Percentiles rank a stretch among this genome's conserved stretches.
Conservation (phyloP, 2,329 filamentous ascomycete genomes). For the Hypoxylon sp. region DNA sequence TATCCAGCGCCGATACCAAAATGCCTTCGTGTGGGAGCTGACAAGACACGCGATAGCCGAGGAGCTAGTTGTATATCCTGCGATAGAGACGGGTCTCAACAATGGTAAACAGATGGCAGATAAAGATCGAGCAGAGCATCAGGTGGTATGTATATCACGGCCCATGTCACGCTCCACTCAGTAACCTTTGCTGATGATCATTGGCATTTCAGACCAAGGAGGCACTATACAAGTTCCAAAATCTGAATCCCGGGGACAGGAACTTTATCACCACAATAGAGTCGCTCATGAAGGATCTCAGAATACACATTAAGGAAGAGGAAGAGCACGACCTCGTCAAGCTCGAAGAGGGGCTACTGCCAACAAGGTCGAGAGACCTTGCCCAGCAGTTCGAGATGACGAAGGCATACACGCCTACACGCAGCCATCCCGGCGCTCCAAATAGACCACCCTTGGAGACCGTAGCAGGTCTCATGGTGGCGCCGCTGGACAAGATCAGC, state of each 20-base stretch:
- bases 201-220: conserved; percentile 60
- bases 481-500: conserved; percentile 66
- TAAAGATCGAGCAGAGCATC: conserved; percentile 57
- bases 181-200: conserved; percentile 18
- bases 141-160: conserved; percentile 39
- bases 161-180: not conserved
- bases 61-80: conserved; percentile 65
- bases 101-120: conserved; percentile 59
- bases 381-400: conserved; percentile 60
- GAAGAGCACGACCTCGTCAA: conserved; percentile 61
- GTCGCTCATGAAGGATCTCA: conserved; percentile 59
- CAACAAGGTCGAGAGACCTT: conserved; percentile 53
- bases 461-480: conserved; percentile 62
- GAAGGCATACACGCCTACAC: conserved; percentile 63
- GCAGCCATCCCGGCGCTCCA: conserved; percentile 62
- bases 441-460: conserved; percentile 67
- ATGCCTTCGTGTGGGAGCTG: conserved; percentile 68
- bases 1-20: conserved; percentile 62
- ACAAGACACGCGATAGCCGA: conserved; percentile 67
- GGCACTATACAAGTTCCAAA: conserved; percentile 62
- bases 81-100: conserved; percentile 60
- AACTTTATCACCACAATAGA: conserved; percentile 62
- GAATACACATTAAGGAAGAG: conserved; percentile 61
- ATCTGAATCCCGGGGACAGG: conserved; percentile 55
- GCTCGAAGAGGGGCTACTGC: conserved; percentile 58